A percentile compares a stretch with the other conserved stretches of the same genome.
Conservation (phyloP, 2,329 filamentous ascomycete species). For the Claviceps purpurea region DNA sequence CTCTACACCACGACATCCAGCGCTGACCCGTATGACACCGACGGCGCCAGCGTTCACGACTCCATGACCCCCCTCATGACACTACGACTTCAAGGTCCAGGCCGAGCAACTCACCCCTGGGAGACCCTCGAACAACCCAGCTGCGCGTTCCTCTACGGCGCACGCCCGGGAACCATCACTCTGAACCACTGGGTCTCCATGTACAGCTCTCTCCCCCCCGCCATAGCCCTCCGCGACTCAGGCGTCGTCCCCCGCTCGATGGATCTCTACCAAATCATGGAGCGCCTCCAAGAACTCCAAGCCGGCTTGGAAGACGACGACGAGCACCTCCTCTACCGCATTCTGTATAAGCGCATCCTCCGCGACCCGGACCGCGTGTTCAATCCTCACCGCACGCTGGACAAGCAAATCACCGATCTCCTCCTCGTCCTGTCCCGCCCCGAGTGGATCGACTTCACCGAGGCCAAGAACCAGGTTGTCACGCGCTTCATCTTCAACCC, state of each 20-base stretch:
- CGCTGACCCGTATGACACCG: conserved; percentile 29
- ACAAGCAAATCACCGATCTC: conserved; percentile 60
- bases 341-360: conserved; percentile 54
- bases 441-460: conserved; percentile 62
- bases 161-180: conserved; percentile 55
- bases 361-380: conserved; percentile 51
- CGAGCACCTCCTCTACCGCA: conserved; percentile 45
- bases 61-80: conserved; percentile 47
- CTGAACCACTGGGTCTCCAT: conserved; percentile 55
- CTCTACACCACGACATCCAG: conserved; percentile 38
- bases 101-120: conserved; percentile 42
- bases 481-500: conserved; percentile 59
- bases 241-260: conserved; percentile 47
- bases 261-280: conserved; percentile 41
- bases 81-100: conserved; percentile 31
- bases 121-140: conserved; percentile 63
- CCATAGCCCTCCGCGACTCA: conserved; percentile 44
- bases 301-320: conserved; percentile 41
- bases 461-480: conserved; percentile 56
- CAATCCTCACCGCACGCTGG: conserved; percentile 49
- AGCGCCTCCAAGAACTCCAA: conserved; percentile 46
- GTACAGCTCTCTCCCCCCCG: conserved; percentile 41
- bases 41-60: conserved; percentile 37
- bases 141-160: conserved; percentile 53
- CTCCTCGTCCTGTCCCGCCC: conserved; percentile 55